A percentile compares a stretch with the other conserved stretches of the same genome.
Conservation (phyloP, 2,329 filamentous ascomycete species). For the Pseudonectria foliicola region DNA sequence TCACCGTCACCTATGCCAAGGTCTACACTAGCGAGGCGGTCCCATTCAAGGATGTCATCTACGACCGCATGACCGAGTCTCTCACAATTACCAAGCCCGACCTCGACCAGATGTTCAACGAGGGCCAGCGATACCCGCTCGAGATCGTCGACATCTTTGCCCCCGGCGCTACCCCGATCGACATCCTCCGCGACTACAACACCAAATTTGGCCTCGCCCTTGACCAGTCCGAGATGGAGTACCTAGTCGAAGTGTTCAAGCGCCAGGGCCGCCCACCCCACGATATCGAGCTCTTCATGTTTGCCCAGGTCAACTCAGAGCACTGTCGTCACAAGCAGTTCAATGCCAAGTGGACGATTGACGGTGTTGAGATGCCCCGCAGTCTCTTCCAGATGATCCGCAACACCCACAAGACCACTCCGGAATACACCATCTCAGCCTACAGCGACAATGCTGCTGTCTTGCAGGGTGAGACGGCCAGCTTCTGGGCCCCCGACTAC, state of each 20-base stretch:
- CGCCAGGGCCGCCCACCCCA: constrained; percentile 56
- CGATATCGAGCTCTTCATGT: constrained; percentile 98
- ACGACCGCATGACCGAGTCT: constrained; percentile 94
- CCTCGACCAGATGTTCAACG: constrained; percentile 70
- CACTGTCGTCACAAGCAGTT: constrained; percentile 85
- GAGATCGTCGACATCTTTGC: constrained; percentile 69
- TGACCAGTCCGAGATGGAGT: constrained; percentile 84
- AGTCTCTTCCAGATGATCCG: constrained; percentile 94
- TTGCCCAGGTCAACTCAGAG: constrained; percentile 97
- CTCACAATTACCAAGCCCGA: constrained; percentile 62
- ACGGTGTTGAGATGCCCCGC: constrained; percentile 70
- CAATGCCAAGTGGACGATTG: constrained; percentile 94
- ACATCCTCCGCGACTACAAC: constrained; percentile 76
- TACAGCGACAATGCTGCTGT: constrained; percentile 99
- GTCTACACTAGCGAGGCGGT: constrained; percentile 38
- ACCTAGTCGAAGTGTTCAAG: constrained; percentile 62
- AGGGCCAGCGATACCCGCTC: constrained; percentile 54
- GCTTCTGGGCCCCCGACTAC: constrained; percentile 79
- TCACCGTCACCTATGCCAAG: constrained; percentile 59
- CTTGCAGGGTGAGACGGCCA: constrained; percentile 32
- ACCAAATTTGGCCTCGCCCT: constrained; percentile 76
- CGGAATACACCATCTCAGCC: constrained; percentile 80
- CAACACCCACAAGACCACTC: constrained; percentile 81
- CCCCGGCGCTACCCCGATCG: constrained; percentile 56
- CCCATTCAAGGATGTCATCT: constrained; percentile 61